Evolutionary conservation across 768 basidiomycete species (phyloP), one percentile per base, ranked within the genome.

Genomic region (Lyophyllum decastes): DNA sequence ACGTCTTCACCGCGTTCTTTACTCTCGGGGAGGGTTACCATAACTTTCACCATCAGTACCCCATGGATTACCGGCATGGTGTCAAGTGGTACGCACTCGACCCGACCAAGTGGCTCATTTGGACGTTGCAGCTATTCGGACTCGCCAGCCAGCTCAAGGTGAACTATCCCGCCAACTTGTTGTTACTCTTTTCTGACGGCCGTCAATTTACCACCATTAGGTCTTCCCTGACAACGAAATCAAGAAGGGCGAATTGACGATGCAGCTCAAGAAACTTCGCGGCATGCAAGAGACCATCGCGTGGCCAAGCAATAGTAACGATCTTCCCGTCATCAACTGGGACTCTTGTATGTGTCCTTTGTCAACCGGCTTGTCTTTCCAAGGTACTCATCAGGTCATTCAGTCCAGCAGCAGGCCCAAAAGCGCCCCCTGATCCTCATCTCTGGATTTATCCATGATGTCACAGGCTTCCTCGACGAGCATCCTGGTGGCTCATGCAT

Each of bases 11-110:
- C 30, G 95, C 95, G 2, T 77, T 97, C 26, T 88, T 86, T 59
- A 97, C 95, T 34, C 88, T 95, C 66, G 95, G 95, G 52, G 95
- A 98, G 73, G 95, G 95, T 16, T 98, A 98, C 78, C 95, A 98
- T 80, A 98, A 98, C 75, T 96, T 96, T 85, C 95, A 98, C 77
- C 95, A 98, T 60, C 80, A 88, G 69, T 96, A 96, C 84, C 95
- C 95, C 8, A 94, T 94, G 91, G 95, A 98, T 72, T 98, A 95
- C 78, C 85, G 95, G 22, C 95, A 96, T 67, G 95, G 94, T 55
- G 94, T 96, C 80, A 93, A 82, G 73, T 94, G 92, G 92, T 92
- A 90, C 73, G 92, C 94, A 69, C 94, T 93, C 67, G 92, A 94
- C 69, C 93, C 92, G 10, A 94, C 92, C 35, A 94, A 94, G 72